Conservation (phyloP, 2,329 filamentous ascomycete genomes). For the Colletotrichum graminicola region DNA sequence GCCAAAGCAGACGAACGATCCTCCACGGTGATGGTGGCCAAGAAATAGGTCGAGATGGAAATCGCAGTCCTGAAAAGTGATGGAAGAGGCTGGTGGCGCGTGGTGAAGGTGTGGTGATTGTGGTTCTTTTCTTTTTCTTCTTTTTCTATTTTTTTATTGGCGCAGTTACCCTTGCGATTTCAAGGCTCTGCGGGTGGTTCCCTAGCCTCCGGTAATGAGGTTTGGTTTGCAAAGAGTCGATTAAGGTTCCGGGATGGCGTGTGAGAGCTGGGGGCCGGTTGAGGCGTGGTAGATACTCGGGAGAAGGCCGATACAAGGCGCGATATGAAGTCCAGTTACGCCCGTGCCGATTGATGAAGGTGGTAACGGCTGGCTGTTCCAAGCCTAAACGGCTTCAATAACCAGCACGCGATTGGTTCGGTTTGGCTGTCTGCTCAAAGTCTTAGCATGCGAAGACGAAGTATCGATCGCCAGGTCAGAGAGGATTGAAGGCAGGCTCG, state of each 20-base stretch:
- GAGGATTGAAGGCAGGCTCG: constrained; percentile 15
- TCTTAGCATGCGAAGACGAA: constrained; percentile 27
- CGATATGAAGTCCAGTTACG: constrained; percentile 25
- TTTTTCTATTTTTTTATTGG: not conserved
- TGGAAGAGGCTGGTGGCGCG: constrained; percentile 35
- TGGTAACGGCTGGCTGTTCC: constrained; percentile 35
- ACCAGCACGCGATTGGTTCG: constrained; percentile 1
- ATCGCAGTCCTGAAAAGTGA: constrained; percentile 26
- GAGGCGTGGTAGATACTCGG: constrained; percentile 34
- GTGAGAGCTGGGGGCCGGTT: constrained; percentile 29
- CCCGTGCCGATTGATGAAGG: constrained; percentile 23
- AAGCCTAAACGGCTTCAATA: constrained; percentile 10
- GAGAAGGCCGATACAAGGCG: constrained; percentile 29
- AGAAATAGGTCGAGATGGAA: constrained; percentile 16
- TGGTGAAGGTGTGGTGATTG: constrained; percentile 21
- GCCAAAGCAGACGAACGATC: constrained; percentile 3
- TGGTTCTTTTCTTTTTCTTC: not conserved
- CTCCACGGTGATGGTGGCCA: constrained; percentile 8
- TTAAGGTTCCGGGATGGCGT: constrained; percentile 42
- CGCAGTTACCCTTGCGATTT: constrained; percentile 24
- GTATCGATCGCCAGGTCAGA: constrained; percentile 12
- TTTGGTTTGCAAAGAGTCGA: constrained; percentile 35
- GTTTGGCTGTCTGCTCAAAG: constrained; percentile 24
- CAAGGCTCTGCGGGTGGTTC: constrained; percentile 29
- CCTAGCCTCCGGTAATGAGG: constrained; percentile 33